These are phyloP conservation scores for Pythium pyrilobum DNA, from an alignment of 352 stramenopile genomes.

Conservation along the genomic window DNA sequence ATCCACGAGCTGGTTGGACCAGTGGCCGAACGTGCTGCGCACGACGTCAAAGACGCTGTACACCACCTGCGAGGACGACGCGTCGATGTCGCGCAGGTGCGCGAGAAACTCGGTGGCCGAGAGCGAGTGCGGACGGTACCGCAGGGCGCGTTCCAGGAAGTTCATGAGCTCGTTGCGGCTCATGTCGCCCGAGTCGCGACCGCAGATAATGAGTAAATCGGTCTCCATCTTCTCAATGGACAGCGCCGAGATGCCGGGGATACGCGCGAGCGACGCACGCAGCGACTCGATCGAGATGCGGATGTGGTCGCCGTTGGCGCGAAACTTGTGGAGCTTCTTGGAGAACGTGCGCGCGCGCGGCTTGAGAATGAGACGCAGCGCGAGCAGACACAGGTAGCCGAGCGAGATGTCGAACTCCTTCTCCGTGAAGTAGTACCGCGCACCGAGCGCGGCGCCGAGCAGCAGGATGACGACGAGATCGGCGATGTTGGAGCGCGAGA, in stretches of 20 bases:
- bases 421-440: slow-evolving; percentile 45
- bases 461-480: slow-evolving; percentile 67
- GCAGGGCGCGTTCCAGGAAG: slow-evolving; percentile 75
- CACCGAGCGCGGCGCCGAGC: slow-evolving; percentile 50
- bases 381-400: slow-evolving; percentile 60
- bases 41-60: slow-evolving; percentile 79
- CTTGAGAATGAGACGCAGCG: slow-evolving; percentile 80
- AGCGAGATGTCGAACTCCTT: slow-evolving; percentile 71
- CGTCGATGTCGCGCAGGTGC: slow-evolving; percentile 82
- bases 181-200: slow-evolving; percentile 82
- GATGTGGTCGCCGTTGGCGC: slow-evolving; percentile 80
- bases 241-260: slow-evolving; percentile 75
- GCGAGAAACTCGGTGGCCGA: slow-evolving; percentile 79
- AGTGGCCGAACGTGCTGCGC: slow-evolving; percentile 75
- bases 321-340: slow-evolving; percentile 88
- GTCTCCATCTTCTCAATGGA: slow-evolving; percentile 89
- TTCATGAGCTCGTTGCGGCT: slow-evolving; percentile 83
- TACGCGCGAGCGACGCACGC: slow-evolving; percentile 66
- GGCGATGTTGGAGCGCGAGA: slow-evolving; percentile 78
- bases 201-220: slow-evolving; percentile 83
- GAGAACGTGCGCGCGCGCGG: slow-evolving; percentile 75
- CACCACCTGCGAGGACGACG: slow-evolving; percentile 58
- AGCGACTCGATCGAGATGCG: slow-evolving; percentile 84
- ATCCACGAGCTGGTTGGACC: slow-evolving; percentile 76
- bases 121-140: slow-evolving; percentile 68